Evolutionary conservation across 768 basidiomycete genomes (phyloP).

Genomic region (Naganishia friedmannii): DNA sequence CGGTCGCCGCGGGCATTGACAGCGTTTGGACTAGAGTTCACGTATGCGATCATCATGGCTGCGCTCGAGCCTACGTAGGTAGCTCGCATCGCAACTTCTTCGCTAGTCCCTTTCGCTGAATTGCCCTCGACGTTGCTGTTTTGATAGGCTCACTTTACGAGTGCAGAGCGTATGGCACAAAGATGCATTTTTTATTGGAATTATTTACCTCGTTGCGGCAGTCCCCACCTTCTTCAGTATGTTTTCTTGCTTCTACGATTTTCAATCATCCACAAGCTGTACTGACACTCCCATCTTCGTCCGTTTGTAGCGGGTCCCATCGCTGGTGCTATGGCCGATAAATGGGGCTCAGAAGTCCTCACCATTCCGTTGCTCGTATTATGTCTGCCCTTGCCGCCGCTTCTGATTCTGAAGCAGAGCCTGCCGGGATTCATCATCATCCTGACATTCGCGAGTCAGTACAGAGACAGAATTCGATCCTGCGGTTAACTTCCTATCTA

Average conservation of each 20-base stretch:
- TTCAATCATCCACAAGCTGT: background rate
- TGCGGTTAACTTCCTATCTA: no score
- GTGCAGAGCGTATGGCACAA: slow-evolving; percentile 39
- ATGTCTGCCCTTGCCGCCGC: slow-evolving; percentile 37
- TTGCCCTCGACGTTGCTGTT: background rate
- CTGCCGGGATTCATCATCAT: slow-evolving; percentile 38
- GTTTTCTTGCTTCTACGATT: background rate
- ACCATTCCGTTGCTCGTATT: slow-evolving; percentile 35
- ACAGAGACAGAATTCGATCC: no score
- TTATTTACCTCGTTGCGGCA: slow-evolving; percentile 40
- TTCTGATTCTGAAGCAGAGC: slow-evolving; percentile 35
- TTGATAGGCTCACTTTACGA: slow-evolving; percentile 32
- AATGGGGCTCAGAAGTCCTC: slow-evolving; percentile 38
- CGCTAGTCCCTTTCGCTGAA: background rate
- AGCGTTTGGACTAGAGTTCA: slow-evolving; percentile 33
- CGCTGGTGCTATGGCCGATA: slow-evolving; percentile 38
- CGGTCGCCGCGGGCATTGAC: slow-evolving; percentile 35
- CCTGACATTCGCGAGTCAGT: slow-evolving; percentile 38
- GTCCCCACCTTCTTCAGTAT: slow-evolving; percentile 38
- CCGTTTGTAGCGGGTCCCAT: slow-evolving; percentile 32
- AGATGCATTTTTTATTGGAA: slow-evolving; percentile 37
- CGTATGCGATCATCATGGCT: slow-evolving; percentile 37
- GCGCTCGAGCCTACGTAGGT: slow-evolving; percentile 35
- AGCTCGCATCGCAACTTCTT: background rate
- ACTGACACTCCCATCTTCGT: background rate